Conservation (phyloP, 192 early-diverging fungal genomes). For the Mortierella antarctica region DNA sequence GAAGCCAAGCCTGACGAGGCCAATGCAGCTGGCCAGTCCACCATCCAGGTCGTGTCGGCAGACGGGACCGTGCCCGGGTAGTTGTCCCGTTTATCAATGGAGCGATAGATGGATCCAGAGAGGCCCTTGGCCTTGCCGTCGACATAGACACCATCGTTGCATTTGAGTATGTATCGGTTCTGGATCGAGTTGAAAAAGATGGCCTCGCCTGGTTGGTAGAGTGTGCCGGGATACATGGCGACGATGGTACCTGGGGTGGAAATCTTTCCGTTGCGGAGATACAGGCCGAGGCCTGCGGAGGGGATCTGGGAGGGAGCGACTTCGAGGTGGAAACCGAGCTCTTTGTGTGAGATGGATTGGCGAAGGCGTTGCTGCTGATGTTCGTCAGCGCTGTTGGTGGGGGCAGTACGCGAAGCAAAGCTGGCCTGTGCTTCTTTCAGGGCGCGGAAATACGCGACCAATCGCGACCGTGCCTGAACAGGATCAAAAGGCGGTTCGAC, state of each 20-base stretch:
- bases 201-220: constrained; percentile 57
- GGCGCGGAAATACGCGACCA: constrained; percentile 11
- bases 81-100: constrained; percentile 56
- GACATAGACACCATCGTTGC: constrained; percentile 57
- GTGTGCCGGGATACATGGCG: constrained; percentile 49
- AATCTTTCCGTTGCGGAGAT: not conserved
- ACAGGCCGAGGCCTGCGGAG: constrained; percentile 21
- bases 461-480: constrained; percentile 1
- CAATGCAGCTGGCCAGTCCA: constrained; percentile 1
- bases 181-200: constrained; percentile 55
- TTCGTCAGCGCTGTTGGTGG: not conserved
- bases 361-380: not conserved
- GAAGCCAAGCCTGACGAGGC: no score
- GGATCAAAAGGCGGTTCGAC: constrained; percentile 15
- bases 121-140: constrained; percentile 57
- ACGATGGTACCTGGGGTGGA: constrained; percentile 20
- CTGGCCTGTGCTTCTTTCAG: constrained; percentile 8
- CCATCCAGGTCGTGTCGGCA: constrained; percentile 57
- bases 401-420: no score
- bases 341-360: not conserved
- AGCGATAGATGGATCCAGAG: constrained; percentile 53
- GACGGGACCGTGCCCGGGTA: constrained; percentile 57
- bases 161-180: constrained; percentile 61
- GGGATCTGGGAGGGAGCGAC: constrained; percentile 18
- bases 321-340: constrained; percentile 23